Base-by-base conservation (phyloP, 305 asterid genomes). In the Rubia balearica region DNA sequence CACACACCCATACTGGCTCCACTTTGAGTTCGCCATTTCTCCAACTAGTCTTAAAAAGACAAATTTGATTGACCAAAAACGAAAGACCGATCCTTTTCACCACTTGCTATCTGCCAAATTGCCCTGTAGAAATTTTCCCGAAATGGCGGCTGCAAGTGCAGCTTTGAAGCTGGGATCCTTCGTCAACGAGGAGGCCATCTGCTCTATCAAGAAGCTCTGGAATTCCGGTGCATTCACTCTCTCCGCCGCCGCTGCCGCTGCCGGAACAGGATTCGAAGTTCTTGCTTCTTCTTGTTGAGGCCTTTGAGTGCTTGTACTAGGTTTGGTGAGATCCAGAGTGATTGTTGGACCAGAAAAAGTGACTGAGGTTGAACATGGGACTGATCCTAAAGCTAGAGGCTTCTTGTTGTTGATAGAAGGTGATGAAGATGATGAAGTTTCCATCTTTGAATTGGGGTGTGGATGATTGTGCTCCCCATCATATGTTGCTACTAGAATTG, bases 381-480 rank as follows among this genome's bases (percentile, higher is more conserved):
- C 68, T 63, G 73, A 81, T 42, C 74, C 19, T 4, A 62, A n/a
- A 49, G 75, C 73, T 41, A 51, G 22, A 17, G 22, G 1, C 59
- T 51, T 51, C 22, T 81, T 75, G 63, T 40, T 51, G 59, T 81
- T 75, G 63, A 33, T 83, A 22, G 82, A 56, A n/a, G 66, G 41
- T 0, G 68, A 19, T 1, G 86, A n/a, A 14, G 68, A 6, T 1
- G 86, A 19, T 1, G 67, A 64, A 16, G 70, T 69, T 65, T 90
- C 96, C 61, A 42, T 46, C 80, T 86, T 89, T 6, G 90, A 68
- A 17, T 51, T 51, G 22, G 92, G 88, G 55, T 83, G 83, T 36
- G 88, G 81, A 73, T 93, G 98, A 82, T 88, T 90, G 82, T 93
- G 98, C 73, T 93, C 97, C 43, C 98, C 98, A 77, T 92, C 96